Conservation (phyloP, 148 eudicot species). For the Rhododendron williamsianum region DNA sequence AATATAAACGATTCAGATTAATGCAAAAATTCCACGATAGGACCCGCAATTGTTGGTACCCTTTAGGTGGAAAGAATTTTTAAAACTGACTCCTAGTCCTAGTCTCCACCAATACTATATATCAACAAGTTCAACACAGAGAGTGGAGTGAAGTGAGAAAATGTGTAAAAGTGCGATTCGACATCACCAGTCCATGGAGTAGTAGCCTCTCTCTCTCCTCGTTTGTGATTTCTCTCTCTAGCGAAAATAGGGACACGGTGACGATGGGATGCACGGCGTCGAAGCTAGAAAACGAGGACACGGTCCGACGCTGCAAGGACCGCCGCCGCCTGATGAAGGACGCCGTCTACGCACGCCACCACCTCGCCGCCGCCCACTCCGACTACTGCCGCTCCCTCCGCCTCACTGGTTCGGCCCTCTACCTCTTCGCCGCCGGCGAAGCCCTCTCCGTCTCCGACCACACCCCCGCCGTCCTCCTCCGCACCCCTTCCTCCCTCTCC, state of each 20-base stretch:
- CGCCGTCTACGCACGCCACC: constrained; percentile 89
- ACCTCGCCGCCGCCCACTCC: constrained; percentile 91
- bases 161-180: neutral
- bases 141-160: neutral
- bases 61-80: too few relatives aligned
- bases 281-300: constrained; percentile 90
- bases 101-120: neutral
- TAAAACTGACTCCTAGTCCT: too few relatives aligned
- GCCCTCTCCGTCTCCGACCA: constrained; percentile 70
- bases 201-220: neutral
- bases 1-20: too few relatives aligned
- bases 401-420: constrained; percentile 69
- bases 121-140: neutral
- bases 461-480: constrained; percentile 71
- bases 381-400: constrained; percentile 89
- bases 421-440: constrained; percentile 74
- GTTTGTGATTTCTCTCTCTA: neutral
- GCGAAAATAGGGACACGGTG: neutral
- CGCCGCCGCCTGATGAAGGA: constrained; percentile 83
- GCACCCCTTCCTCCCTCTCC: constrained; percentile 21
- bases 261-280: constrained; percentile 84
- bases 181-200: neutral
- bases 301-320: constrained; percentile 94
- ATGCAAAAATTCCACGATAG: too few relatives aligned
- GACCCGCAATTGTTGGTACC: too few relatives aligned